These are phyloP conservation scores for Zelopaecilomyces penicillatus DNA, from an alignment of 2,329 filamentous ascomycete genomes.

Conservation along the genomic window DNA sequence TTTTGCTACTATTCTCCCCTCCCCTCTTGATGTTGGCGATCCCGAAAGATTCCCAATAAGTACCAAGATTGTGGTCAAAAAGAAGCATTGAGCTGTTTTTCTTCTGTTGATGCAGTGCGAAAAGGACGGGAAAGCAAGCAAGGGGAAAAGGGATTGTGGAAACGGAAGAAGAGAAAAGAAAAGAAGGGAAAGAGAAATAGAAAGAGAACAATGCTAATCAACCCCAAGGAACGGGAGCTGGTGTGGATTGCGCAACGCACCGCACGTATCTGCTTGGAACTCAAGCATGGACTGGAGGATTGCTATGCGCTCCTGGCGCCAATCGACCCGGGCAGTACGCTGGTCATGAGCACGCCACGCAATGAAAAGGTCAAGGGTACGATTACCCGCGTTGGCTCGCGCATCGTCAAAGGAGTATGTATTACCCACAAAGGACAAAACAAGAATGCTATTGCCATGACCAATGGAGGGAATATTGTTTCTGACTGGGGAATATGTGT, in stretches of 20 bases:
- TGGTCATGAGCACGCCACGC: constrained; percentile 78
- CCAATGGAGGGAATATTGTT: no score
- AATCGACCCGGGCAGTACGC: constrained; percentile 74
- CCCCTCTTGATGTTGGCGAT: no score
- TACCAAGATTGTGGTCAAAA: no score
- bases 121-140: no score
- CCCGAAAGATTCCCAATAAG: no score
- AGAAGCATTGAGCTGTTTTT: no score
- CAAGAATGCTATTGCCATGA: no score
- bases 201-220: constrained; percentile 17
- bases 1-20: not conserved
- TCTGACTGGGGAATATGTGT: no score
- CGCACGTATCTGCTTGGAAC: constrained; percentile 36
- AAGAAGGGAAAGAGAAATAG: not conserved
- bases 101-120: no score
- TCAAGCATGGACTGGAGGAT: constrained; percentile 68
- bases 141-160: no score
- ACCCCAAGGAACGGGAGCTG: constrained; percentile 41
- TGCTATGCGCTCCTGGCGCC: constrained; percentile 82
- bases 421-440: not conserved
- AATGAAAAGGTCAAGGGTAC: constrained; percentile 90
- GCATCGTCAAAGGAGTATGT: constrained; percentile 80
- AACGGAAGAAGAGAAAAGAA: no score
- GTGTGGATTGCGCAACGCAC: constrained; percentile 47
- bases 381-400: constrained; percentile 82